Evolutionary conservation across 352 stramenopile genomes (phyloP), one percentile per base, ranked within the genome.

Genomic region (Peronospora tabacina): DNA sequence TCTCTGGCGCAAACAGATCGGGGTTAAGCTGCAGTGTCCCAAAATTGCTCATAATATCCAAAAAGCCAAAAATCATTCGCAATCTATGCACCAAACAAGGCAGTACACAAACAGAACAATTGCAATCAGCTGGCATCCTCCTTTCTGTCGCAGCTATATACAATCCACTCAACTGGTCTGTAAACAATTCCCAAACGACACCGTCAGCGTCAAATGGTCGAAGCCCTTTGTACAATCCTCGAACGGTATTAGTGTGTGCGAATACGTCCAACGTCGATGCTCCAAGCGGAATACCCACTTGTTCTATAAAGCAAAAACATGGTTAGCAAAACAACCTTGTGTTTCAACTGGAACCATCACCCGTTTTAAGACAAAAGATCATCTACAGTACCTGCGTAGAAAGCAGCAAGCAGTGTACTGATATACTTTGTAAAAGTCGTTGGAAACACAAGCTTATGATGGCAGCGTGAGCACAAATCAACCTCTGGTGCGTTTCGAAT

Each of bases 11-110:
- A 34, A 93, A 90, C 15, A 86, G 42, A 44, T 80, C 61, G 1
- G 70, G 50, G 16, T 85, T 79, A 7, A 93, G 65, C 54, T 85
- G 72, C 17, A 90, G 52, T 12, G 82, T 72, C 5, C 82, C 77
- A 53, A 91, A 89, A 48, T 87, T 68, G 56, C 77, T 90, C 52
- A 82, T 70, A 35, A 93, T 69, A 43, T 93, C 82, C 3, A 93
- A 44, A 17, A 90, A 45, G 0, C 68, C 72, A 54, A 88, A 93
- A 35, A 93, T 77, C 72, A 85, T 85, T 24, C 77, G 75, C 50
- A 92, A 52, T 49, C 81, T 92, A 39, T 15, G 43, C 15, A 55
- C 41, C 24, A 46, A 41, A 17, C n/a, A 20, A 22, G 1, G 17
- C 22, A 44, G 38, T 42, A 12, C 38, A 47, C 40, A 44, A 52